Evolutionary conservation across 192 early-diverging fungal species (phyloP).

Genomic region (Coemansia sp.): DNA sequence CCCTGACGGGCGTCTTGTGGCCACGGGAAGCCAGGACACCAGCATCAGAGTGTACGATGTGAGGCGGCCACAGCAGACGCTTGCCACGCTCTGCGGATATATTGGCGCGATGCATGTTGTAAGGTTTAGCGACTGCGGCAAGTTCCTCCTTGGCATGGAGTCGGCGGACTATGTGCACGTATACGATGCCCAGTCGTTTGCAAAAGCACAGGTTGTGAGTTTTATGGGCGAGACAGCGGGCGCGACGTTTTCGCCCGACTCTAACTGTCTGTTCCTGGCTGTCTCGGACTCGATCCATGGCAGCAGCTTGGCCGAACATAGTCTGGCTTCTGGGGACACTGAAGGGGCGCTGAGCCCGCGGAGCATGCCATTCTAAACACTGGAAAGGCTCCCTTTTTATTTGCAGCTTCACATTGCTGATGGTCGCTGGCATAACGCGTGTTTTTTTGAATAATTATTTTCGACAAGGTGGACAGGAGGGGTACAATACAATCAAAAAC

Average conservation of each 20-base stretch:
- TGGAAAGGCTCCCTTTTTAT: neutral
- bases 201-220: conserved; percentile 36
- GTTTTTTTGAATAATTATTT: too few species aligned
- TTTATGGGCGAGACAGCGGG: conserved; percentile 56
- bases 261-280: conserved; percentile 42
- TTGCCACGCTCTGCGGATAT: conserved; percentile 35
- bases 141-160: conserved; percentile 48
- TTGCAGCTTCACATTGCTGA: neutral
- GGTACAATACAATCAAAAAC: neutral
- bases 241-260: conserved; percentile 50
- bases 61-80: conserved; percentile 26
- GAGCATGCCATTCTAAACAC: neutral
- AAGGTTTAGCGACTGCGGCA: conserved; percentile 42
- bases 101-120: conserved; percentile 52
- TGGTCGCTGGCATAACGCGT: too few species aligned
- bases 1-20: conserved; percentile 48
- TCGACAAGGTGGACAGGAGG: too few species aligned
- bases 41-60: conserved; percentile 55
- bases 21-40: conserved; percentile 55
- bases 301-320: conserved; percentile 36
- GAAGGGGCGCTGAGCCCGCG: neutral
- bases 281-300: conserved; percentile 46
- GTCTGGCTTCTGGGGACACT: neutral
- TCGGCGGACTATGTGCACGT: conserved; percentile 55
- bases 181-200: conserved; percentile 28